phyloP scores from a whole-genome alignment of 2,329 filamentous ascomycete genomes.

The Balansia obtecta region DNA sequence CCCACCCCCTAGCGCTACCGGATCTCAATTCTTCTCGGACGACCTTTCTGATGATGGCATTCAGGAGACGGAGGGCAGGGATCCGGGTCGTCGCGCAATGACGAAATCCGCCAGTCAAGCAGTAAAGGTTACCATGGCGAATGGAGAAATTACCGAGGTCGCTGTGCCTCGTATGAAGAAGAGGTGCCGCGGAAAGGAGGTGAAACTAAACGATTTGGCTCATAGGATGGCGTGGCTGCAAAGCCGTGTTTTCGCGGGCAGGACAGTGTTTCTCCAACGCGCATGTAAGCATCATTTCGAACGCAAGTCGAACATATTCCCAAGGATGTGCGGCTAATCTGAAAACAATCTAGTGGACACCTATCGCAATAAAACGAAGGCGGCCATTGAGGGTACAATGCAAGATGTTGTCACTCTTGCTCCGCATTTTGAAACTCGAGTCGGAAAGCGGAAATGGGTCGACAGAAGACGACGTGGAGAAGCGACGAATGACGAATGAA shows the following conservation, averaged over 20 bases:
- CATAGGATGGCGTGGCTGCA: slow-evolving; percentile 97
- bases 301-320: neutral
- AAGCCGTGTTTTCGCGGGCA: slow-evolving; percentile 77
- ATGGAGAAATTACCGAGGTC: slow-evolving; percentile 62
- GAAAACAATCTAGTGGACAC: slow-evolving; percentile 60
- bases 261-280: slow-evolving; percentile 80
- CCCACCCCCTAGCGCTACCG: slow-evolving; percentile 63
- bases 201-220: slow-evolving; percentile 84
- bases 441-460: slow-evolving; percentile 68
- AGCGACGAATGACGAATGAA: slow-evolving; percentile 18
- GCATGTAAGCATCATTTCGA: slow-evolving; percentile 55
- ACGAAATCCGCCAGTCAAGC: slow-evolving; percentile 24
- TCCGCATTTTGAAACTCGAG: slow-evolving; percentile 79
- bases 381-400: slow-evolving; percentile 65
- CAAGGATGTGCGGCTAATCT: neutral
- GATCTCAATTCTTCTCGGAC: slow-evolving; percentile 62
- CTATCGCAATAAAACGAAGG: slow-evolving; percentile 84
- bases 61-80: slow-evolving; percentile 37
- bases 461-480: slow-evolving; percentile 36
- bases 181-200: slow-evolving; percentile 62
- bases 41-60: slow-evolving; percentile 45
- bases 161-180: slow-evolving; percentile 64
- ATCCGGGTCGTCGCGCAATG: slow-evolving; percentile 22
- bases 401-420: slow-evolving; percentile 63
- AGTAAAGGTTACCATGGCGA: slow-evolving; percentile 50